These are phyloP conservation scores for Peronospora destructor DNA, from an alignment of 352 stramenopile genomes.

Conservation along the genomic window DNA sequence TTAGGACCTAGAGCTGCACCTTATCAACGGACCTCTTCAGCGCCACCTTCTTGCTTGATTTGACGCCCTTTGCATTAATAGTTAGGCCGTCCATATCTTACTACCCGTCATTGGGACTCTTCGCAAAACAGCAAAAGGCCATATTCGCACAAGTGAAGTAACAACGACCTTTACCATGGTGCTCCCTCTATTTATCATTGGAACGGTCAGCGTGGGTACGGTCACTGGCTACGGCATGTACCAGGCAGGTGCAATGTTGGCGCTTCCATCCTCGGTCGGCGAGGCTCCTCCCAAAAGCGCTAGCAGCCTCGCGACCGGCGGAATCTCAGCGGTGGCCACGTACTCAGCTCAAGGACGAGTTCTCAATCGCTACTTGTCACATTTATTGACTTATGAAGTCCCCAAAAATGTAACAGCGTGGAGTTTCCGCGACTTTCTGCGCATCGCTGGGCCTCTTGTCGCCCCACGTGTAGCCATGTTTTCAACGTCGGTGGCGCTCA, in stretches of 20 bases:
- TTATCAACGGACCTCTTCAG: too few species aligned
- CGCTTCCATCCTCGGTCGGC: constrained; percentile 25
- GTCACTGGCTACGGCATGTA: constrained; percentile 65
- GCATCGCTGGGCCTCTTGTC: constrained; percentile 51
- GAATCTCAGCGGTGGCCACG: constrained; percentile 27
- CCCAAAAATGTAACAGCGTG: constrained; percentile 59
- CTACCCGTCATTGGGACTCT: constrained; percentile 22
- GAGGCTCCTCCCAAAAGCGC: constrained; percentile 40
- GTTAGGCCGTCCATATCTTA: neutral
- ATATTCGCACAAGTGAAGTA: constrained; percentile 18
- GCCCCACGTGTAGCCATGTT: constrained; percentile 58
- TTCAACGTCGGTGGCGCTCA: constrained; percentile 52
- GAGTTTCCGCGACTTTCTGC: constrained; percentile 63
- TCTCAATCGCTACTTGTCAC: constrained; percentile 50
- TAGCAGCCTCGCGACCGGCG: constrained; percentile 31
- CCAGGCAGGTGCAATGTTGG: constrained; percentile 43
- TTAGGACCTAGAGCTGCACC: constrained; percentile 7
- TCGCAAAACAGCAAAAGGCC: constrained; percentile 4
- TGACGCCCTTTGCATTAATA: neutral
- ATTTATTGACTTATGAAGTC: constrained; percentile 66
- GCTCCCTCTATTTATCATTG: constrained; percentile 60
- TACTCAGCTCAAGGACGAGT: constrained; percentile 50
- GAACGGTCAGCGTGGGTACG: constrained; percentile 35
- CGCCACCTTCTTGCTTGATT: too few species aligned
- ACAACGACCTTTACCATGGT: constrained; percentile 31